These are phyloP conservation scores for Daedalea quercina DNA, from an alignment of 768 basidiomycete genomes.

Conservation along the genomic window DNA sequence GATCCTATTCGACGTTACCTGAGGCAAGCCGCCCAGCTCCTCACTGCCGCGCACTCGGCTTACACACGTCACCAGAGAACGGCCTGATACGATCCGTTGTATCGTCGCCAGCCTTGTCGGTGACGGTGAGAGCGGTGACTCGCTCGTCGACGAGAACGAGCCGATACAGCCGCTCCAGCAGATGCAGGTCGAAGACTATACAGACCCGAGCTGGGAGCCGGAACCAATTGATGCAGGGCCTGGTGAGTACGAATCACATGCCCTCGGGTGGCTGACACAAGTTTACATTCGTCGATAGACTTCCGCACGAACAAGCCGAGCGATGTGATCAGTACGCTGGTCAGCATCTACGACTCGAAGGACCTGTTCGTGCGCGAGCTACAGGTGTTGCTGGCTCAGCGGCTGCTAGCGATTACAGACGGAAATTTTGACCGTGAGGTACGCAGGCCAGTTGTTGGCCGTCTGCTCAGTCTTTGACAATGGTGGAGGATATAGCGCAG, in stretches of 20 bases:
- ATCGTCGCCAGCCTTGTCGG: slow-evolving; percentile 91
- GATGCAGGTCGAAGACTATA: slow-evolving; percentile 76
- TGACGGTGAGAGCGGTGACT: slow-evolving; percentile 74
- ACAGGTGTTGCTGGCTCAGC: slow-evolving; percentile 84
- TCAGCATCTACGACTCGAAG: slow-evolving; percentile 96
- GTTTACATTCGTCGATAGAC: slow-evolving; percentile 37
- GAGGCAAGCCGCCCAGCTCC: slow-evolving; percentile 36
- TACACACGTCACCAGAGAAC: slow-evolving; percentile 42
- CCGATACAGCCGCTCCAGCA: slow-evolving; percentile 71
- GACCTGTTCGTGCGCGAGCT: slow-evolving; percentile 95
- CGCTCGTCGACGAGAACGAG: slow-evolving; percentile 80
- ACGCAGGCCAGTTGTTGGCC: slow-evolving; percentile 4
- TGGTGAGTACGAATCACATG: slow-evolving; percentile 37
- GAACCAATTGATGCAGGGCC: slow-evolving; percentile 96
- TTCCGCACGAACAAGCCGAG: slow-evolving; percentile 88
- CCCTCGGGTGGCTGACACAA: background rate
- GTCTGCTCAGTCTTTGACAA: background rate
- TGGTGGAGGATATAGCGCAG: slow-evolving; percentile 48
- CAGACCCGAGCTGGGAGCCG: slow-evolving; percentile 90
- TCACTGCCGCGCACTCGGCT: background rate
- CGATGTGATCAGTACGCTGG: slow-evolving; percentile 92
- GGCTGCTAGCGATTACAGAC: slow-evolving; percentile 73
- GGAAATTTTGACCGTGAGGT: slow-evolving; percentile 73
- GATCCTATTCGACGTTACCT: slow-evolving; percentile 89
- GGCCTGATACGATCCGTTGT: slow-evolving; percentile 89